Base-by-base conservation (phyloP, 768 basidiomycete species). In the Lentinula lateritia region DNA sequence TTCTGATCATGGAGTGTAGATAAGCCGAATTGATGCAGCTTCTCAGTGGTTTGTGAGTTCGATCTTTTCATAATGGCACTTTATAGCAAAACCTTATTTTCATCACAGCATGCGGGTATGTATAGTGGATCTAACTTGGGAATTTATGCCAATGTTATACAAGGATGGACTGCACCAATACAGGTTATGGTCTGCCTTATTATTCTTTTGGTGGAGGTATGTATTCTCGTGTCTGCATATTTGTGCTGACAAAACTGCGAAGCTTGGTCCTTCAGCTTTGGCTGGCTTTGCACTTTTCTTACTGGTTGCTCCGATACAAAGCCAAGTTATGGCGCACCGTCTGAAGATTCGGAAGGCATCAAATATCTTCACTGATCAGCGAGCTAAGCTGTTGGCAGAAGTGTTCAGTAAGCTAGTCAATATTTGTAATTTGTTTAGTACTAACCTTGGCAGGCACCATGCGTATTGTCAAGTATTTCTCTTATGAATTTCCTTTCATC, bases 381-480 rank as follows among this genome's bases (percentile, higher is more conserved):
- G 89, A 3, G 83, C 87, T 3, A 84, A 85, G 67, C 77, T 85
- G 0, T 72, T 90, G n/a, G 78, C 85, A 16, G 88, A 90, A 67
- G 80, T 88, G 5, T 70, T 90, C 7, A 79, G 86, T 77, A 70
- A 62, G 74, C 42, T 41, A n/a, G 7, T 43, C 34, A n/a, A 39
- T 8, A 28, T 16, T 50, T 53, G 15, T 18, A 50, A 20, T 50
- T 79, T 36, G 13, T 20, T 54, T 18, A 18, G 5, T 20, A 23
- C 6, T 10, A 7, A 6, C 28, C 28, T 28, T 20, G 38, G 20
- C 41, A 56, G 55, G 81, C 50, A 80, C 79, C 1, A 89, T 90
- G 86, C 80, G 85, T 4, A 80, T 89, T 20, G 84, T 91, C 61
- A 90, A 89, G 69, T 88, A 86, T 66, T 91, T 91, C 69, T 86